Conservation (phyloP, 768 basidiomycete genomes). For the Tylopilus vinaceipallidus region DNA sequence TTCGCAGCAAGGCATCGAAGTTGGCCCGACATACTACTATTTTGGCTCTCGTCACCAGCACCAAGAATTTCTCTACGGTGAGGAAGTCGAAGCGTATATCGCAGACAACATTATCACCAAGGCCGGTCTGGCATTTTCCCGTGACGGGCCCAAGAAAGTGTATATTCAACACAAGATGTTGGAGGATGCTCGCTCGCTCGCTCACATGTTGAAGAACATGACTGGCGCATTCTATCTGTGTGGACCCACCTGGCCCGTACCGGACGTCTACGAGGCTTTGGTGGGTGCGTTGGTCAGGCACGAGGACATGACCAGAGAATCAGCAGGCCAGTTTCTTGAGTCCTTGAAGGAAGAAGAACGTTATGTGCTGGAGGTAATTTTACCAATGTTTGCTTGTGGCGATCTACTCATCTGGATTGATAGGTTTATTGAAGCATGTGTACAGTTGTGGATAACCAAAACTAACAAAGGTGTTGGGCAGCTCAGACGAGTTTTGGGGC, state of each 20-base stretch:
- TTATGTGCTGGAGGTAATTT: slow-evolving; percentile 84
- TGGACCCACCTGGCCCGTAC: slow-evolving; percentile 99
- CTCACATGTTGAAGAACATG: slow-evolving; percentile 68
- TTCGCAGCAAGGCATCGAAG: slow-evolving; percentile 65
- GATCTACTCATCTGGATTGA: not conserved
- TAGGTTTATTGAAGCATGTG: slow-evolving; percentile 24
- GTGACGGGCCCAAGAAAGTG: slow-evolving; percentile 88
- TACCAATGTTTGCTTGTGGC: not conserved
- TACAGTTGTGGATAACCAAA: no score
- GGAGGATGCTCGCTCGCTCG: slow-evolving; percentile 78
- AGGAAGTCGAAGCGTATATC: slow-evolving; percentile 94
- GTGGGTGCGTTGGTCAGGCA: slow-evolving; percentile 76
- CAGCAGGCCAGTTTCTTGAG: slow-evolving; percentile 83
- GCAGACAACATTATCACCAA: slow-evolving; percentile 80
- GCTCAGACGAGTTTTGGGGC: no score
- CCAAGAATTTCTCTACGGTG: slow-evolving; percentile 95
- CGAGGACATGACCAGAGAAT: slow-evolving; percentile 57
- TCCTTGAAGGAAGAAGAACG: slow-evolving; percentile 93
- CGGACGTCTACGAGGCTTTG: slow-evolving; percentile 93
- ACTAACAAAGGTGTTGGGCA: no score
- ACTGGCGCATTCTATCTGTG: slow-evolving; percentile 92
- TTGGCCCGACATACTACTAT: slow-evolving; percentile 96
- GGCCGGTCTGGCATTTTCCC: slow-evolving; percentile 94
- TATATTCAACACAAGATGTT: slow-evolving; percentile 99
- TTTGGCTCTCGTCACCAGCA: slow-evolving; percentile 96